These are phyloP conservation scores for Torulaspora globosa DNA, from an alignment of 1,139 yeast genomes.

Conservation along the genomic window DNA sequence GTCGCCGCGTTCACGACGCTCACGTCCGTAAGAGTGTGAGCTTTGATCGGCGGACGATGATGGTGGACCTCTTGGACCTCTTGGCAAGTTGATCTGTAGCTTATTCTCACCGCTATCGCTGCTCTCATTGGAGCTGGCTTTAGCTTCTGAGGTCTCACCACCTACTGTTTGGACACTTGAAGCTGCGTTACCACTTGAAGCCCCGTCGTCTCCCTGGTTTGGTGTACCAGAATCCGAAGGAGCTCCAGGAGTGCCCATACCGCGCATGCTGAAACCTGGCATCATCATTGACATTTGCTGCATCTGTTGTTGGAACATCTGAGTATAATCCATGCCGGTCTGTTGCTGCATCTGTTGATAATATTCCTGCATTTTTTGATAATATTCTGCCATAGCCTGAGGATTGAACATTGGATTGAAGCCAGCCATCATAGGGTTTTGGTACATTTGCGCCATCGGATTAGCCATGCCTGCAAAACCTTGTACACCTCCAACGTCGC, in stretches of 20 bases:
- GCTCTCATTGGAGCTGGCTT: slow-evolving; percentile 16
- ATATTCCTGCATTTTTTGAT: slow-evolving; percentile 81
- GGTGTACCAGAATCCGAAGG: slow-evolving; percentile 29
- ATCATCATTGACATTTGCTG: slow-evolving; percentile 48
- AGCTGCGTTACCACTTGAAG: slow-evolving; percentile 17
- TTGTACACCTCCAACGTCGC: slow-evolving; percentile 11
- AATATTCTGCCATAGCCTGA: slow-evolving; percentile 83
- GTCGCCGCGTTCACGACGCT: slow-evolving; percentile 29
- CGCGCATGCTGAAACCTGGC: slow-evolving; percentile 53
- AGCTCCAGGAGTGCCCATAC: slow-evolving; percentile 33
- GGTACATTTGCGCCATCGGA: slow-evolving; percentile 31
- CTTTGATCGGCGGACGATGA: slow-evolving; percentile 18
- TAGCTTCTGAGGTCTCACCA: slow-evolving; percentile 20
- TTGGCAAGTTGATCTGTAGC: slow-evolving; percentile 36
- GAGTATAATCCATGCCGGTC: slow-evolving; percentile 39
- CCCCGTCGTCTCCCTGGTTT: slow-evolving; percentile 27
- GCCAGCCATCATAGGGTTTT: slow-evolving; percentile 43
- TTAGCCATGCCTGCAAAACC: slow-evolving; percentile 19
- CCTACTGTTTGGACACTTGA: slow-evolving; percentile 34
- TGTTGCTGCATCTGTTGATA: slow-evolving; percentile 58
- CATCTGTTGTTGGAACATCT: slow-evolving; percentile 43
- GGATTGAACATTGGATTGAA: slow-evolving; percentile 79
- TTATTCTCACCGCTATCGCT: slow-evolving; percentile 18
- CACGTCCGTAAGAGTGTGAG: slow-evolving; percentile 10
- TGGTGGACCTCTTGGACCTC: slow-evolving; percentile 37